Evolutionary conservation across 164 flowering plant species (phyloP).

Genomic region (Chimonanthus praecox): DNA sequence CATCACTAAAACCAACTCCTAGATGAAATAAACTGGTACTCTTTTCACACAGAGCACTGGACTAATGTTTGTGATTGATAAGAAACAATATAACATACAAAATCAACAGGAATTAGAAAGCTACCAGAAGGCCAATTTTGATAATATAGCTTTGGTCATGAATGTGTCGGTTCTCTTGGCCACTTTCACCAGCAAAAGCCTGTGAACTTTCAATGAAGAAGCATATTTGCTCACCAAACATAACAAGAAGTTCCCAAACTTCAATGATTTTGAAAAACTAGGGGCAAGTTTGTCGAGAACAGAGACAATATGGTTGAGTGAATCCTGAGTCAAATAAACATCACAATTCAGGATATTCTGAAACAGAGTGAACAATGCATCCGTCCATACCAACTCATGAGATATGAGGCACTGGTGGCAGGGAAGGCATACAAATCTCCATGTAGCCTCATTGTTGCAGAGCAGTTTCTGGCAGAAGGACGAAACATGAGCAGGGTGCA

Average conservation of each 20-base stretch:
- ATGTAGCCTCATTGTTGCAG: slow-evolving; percentile 24
- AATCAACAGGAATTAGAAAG: not conserved
- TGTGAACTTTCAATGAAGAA: slow-evolving; percentile 34
- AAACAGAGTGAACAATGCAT: slow-evolving; percentile 50
- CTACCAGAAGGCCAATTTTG: slow-evolving; percentile 44
- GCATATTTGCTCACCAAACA: slow-evolving; percentile 58
- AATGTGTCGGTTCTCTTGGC: slow-evolving; percentile 48
- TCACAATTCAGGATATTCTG: slow-evolving; percentile 56
- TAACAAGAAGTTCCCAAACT: slow-evolving; percentile 62
- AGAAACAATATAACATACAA: too few species aligned
- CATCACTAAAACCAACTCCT: too few species aligned
- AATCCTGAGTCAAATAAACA: slow-evolving; percentile 48
- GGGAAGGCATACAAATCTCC: slow-evolving; percentile 43
- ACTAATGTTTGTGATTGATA: too few species aligned
- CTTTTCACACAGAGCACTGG: too few species aligned
- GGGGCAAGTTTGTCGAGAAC: slow-evolving; percentile 25
- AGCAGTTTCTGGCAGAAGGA: slow-evolving; percentile 68
- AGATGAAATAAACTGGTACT: too few species aligned
- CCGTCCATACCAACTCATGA: slow-evolving; percentile 63
- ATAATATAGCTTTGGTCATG: slow-evolving; percentile 54
- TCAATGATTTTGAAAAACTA: slow-evolving; percentile 53
- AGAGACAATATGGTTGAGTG: slow-evolving; percentile 44
- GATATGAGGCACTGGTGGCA: slow-evolving; percentile 45
- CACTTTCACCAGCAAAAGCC: slow-evolving; percentile 35
- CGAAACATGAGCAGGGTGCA: slow-evolving; percentile 74